Conservation (phyloP, 2,329 filamentous ascomycete species). For the Onygenales sp. region DNA sequence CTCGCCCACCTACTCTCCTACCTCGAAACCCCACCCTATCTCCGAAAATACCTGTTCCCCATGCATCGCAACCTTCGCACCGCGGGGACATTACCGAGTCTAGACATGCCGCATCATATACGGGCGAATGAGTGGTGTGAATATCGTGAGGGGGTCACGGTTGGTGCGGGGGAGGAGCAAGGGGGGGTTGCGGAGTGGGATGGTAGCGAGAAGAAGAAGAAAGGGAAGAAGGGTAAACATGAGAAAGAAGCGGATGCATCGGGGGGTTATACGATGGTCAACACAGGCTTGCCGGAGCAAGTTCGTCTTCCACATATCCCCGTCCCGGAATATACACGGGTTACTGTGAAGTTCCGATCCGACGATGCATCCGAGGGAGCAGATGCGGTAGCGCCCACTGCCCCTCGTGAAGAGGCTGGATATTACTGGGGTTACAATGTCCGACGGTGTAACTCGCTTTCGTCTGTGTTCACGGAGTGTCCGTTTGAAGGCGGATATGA, state of each 20-base stretch:
- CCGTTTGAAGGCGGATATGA: slow-evolving; percentile 71
- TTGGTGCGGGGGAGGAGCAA: slow-evolving; percentile 35
- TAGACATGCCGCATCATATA: slow-evolving; percentile 81
- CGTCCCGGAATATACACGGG: slow-evolving; percentile 61
- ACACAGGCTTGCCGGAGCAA: slow-evolving; percentile 40
- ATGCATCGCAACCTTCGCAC: slow-evolving; percentile 68
- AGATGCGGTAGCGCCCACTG: slow-evolving; percentile 56
- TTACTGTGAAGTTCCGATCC: slow-evolving; percentile 59
- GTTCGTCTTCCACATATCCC: slow-evolving; percentile 44
- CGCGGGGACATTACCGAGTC: slow-evolving; percentile 62
- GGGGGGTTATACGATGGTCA: slow-evolving; percentile 30
- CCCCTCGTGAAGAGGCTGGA: slow-evolving; percentile 63
- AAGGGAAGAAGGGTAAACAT: slow-evolving; percentile 33
- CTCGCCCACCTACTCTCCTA: slow-evolving; percentile 70
- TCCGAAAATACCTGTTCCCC: slow-evolving; percentile 66
- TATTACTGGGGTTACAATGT: slow-evolving; percentile 83
- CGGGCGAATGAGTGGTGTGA: slow-evolving; percentile 66
- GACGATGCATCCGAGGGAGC: slow-evolving; percentile 32
- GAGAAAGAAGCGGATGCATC: slow-evolving; percentile 21
- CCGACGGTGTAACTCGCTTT: slow-evolving; percentile 56
- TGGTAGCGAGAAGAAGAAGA: slow-evolving; percentile 3
- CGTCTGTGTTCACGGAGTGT: slow-evolving; percentile 67
- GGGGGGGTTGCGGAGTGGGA: not conserved
- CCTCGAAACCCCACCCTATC: slow-evolving; percentile 74
- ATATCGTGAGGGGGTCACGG: slow-evolving; percentile 68